Conservation (phyloP, 345 rosid genomes). For the Diplotaxis tenuifolia region DNA sequence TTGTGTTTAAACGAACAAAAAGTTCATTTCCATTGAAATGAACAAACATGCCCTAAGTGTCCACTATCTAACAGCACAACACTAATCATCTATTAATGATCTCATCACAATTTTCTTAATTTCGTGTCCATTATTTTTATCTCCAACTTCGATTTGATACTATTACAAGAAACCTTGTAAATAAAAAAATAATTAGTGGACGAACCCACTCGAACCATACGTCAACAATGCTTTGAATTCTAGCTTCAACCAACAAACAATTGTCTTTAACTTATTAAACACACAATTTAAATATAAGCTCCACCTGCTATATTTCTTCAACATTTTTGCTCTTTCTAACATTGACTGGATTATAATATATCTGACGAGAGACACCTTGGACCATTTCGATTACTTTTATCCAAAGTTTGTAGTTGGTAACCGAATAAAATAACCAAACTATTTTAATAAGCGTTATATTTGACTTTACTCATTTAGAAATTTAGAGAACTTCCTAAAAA, state of each 20-base stretch:
- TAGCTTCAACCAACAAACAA: not conserved
- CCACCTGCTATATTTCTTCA: not conserved
- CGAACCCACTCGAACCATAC: not conserved
- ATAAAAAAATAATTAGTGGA: not conserved
- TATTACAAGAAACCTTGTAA: not conserved
- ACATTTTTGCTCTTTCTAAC: conserved; percentile 5
- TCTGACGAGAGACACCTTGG: conserved; percentile 3
- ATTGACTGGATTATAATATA: not conserved
- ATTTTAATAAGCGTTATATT: not conserved
- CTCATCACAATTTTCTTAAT: not conserved
- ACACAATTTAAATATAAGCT: not conserved
- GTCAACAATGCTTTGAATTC: not conserved
- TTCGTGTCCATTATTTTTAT: not conserved
- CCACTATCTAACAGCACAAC: not conserved
- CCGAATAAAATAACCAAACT: not conserved
- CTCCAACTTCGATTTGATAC: not conserved
- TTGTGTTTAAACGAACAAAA: too few species aligned
- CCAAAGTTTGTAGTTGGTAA: not conserved
- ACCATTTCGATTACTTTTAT: not conserved
- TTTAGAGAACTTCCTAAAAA: not conserved
- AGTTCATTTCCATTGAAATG: too few species aligned
- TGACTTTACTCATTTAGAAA: not conserved
- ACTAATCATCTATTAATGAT: not conserved
- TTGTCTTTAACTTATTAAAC: not conserved
- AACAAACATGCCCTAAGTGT: too few species aligned